Percentiles rank a stretch among this genome's conserved stretches.
Evolutionary conservation across 176 grass and related monocot genomes (phyloP).

Genomic region (Carex cristatella): DNA sequence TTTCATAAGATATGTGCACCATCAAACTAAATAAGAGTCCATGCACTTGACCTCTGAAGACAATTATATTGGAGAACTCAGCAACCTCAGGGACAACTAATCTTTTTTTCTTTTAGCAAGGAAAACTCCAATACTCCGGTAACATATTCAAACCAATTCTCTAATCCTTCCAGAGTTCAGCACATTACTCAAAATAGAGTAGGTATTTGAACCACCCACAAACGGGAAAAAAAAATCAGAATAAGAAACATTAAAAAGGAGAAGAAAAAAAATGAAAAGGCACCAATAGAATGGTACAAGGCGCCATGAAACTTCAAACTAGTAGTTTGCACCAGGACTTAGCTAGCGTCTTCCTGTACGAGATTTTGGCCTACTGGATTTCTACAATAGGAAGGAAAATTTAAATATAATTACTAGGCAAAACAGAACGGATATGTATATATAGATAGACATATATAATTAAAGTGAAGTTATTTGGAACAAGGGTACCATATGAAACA

Average conservation of each 20-base stretch:
- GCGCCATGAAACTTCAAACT: not conserved
- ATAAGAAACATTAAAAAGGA: not conserved
- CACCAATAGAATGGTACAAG: not conserved
- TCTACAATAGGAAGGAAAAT: constrained; percentile 32
- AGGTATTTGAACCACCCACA: not conserved
- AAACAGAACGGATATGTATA: not conserved
- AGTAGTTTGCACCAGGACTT: not conserved
- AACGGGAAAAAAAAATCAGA: not conserved
- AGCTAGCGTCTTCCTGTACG: constrained; percentile 26
- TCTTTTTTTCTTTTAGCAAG: not conserved
- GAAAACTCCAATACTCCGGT: not conserved
- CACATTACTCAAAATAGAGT: not conserved
- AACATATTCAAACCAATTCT: not conserved
- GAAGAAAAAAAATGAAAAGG: not conserved
- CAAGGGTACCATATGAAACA: not conserved
- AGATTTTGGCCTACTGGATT: constrained; percentile 22
- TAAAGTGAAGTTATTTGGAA: not conserved
- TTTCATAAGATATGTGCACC: not conserved
- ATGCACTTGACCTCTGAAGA: not conserved
- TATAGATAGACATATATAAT: not conserved
- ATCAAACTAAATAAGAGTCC: not conserved
- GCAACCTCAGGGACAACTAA: not conserved
- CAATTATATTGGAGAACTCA: not conserved
- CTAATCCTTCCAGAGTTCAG: not conserved
- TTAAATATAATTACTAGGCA: constrained; percentile 5